A percentile compares a stretch with the other conserved stretches of the same genome.
These are phyloP conservation scores for Aspergillus tubingensis DNA, from an alignment of 2,329 filamentous ascomycete genomes.

Conservation along the genomic window DNA sequence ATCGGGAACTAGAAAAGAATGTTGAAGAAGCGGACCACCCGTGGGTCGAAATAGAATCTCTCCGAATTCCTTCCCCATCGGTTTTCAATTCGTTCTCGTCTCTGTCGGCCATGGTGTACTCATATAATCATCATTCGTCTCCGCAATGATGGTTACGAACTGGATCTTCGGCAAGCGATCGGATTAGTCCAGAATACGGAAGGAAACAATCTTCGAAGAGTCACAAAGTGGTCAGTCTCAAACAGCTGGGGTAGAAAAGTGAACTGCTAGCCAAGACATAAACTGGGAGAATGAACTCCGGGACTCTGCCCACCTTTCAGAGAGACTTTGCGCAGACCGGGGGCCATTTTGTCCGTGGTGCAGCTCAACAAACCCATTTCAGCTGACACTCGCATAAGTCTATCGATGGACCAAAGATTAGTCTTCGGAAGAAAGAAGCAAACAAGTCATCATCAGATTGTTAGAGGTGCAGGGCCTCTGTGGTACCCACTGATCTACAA, in stretches of 20 bases:
- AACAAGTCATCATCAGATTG: neutral
- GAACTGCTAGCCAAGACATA: neutral
- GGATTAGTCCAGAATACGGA: neutral
- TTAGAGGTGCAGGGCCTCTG: neutral
- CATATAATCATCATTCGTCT: neutral
- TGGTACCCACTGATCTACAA: constrained; percentile 2
- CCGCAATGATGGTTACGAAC: neutral
- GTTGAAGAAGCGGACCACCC: neutral
- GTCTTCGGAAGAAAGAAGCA: neutral
- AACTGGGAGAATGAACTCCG: neutral
- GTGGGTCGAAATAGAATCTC: neutral
- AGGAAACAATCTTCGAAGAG: neutral
- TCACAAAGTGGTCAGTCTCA: no score
- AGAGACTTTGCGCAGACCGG: neutral
- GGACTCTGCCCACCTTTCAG: neutral
- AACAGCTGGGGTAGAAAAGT: no score
- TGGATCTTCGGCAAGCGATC: neutral
- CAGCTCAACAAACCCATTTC: neutral
- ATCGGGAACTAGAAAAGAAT: neutral
- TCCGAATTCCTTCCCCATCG: no score
- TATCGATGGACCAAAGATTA: neutral
- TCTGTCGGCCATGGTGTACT: neutral
- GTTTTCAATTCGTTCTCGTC: neutral
- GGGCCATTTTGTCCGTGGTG: neutral
- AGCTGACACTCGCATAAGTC: neutral